Percentiles rank a stretch among this genome's conserved stretches.
Conservation (phyloP, 2,329 filamentous ascomycete genomes). For the Venturia nashicola region DNA sequence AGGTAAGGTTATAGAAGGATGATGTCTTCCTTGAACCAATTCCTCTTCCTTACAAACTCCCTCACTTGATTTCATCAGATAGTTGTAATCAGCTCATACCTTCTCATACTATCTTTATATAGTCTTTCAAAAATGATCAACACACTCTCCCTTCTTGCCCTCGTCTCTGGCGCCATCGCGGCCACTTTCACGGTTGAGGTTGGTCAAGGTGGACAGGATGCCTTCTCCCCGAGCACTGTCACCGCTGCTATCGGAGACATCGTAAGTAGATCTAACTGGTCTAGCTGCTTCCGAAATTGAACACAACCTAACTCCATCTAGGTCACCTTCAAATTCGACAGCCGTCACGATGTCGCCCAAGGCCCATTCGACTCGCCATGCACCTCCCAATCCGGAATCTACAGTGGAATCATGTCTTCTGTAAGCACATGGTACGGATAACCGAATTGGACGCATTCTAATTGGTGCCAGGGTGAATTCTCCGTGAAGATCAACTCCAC, state of each 20-base stretch:
- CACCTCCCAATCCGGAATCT: not conserved
- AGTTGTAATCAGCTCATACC: not conserved
- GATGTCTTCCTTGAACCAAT: not conserved
- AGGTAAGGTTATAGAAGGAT: not conserved
- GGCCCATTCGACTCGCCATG: slow-evolving; percentile 7
- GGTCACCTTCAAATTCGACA: slow-evolving; percentile 10
- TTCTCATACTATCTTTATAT: not conserved
- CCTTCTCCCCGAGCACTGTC: slow-evolving; percentile 9
- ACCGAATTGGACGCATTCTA: not conserved
- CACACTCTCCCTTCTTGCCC: not conserved
- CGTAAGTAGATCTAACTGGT: not conserved
- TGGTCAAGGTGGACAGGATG: slow-evolving; percentile 3
- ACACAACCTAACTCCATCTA: too few relatives aligned
- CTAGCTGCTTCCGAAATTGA: too few relatives aligned
- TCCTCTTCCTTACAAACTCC: not conserved
- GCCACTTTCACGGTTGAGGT: slow-evolving; percentile 7
- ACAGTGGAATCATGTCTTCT: slow-evolving; percentile 6
- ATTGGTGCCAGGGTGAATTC: slow-evolving; percentile 6
- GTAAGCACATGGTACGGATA: not conserved
- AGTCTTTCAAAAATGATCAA: not conserved
- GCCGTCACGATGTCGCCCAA: slow-evolving; percentile 5
- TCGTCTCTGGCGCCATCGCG: slow-evolving; percentile 4
- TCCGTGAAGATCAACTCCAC: slow-evolving; percentile 10
- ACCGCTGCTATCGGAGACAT: slow-evolving; percentile 7
- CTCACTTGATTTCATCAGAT: not conserved